Evolutionary conservation across 208 protist genomes (phyloP).

Genomic region (Crithidia bombi): DNA sequence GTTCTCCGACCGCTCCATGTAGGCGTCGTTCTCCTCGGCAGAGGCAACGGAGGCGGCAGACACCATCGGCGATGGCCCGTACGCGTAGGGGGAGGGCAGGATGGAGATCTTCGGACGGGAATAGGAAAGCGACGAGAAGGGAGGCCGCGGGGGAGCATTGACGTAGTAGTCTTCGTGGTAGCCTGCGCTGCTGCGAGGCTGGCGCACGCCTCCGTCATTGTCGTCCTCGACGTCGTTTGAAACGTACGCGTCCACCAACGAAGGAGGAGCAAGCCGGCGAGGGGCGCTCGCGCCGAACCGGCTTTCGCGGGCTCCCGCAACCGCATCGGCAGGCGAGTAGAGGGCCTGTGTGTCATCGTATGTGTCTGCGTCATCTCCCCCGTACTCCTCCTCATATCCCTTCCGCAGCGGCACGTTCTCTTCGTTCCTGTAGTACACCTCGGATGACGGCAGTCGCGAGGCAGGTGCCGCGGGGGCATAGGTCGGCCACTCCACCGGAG

Average conservation of each 20-base stretch:
- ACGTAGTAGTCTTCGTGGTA: not conserved
- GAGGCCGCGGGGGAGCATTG: not conserved
- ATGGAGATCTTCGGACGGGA: constrained; percentile 5
- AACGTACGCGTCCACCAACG: constrained; percentile 24
- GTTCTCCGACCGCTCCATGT: not conserved
- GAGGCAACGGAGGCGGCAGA: constrained; percentile 4
- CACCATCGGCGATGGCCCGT: constrained; percentile 19
- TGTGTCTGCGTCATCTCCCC: not conserved
- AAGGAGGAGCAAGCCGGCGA: not conserved
- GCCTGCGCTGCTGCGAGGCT: not conserved
- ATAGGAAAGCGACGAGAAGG: not conserved
- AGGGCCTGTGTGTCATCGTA: not conserved
- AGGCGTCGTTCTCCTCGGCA: not conserved
- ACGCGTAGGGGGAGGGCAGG: constrained; percentile 12
- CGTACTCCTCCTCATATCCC: not conserved
- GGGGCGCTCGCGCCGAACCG: not conserved
- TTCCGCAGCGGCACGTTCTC: not conserved
- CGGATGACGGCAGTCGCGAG: not conserved
- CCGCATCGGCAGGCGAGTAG: constrained; percentile 7
- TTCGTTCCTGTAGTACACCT: not conserved
- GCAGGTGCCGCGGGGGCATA: not conserved
- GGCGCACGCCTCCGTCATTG: too few relatives aligned
- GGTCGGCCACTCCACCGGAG: constrained; percentile 8
- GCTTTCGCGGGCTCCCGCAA: not conserved
- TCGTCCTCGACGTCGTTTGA: constrained; percentile 15